Percentiles rank a stretch among this genome's conserved stretches.
These are phyloP conservation scores for Stentor roeselii DNA, from an alignment of 73 alveolate genomes.

Conservation along the genomic window DNA sequence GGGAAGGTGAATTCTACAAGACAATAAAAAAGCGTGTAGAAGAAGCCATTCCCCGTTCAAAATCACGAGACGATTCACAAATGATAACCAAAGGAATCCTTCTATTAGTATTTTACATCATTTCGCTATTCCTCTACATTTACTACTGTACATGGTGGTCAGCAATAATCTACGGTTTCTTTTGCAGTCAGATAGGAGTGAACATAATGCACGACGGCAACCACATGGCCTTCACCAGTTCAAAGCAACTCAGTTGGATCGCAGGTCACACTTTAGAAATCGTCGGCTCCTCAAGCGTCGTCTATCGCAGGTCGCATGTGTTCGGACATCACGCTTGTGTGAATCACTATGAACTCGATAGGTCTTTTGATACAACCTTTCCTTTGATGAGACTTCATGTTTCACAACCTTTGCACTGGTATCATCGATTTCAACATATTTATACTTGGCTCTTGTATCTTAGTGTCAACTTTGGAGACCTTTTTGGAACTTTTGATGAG, in stretches of 20 bases:
- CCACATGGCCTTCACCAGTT: conserved; percentile 62
- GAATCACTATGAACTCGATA: conserved; percentile 67
- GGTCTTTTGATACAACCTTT: conserved; percentile 74
- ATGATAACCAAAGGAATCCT: conserved; percentile 49
- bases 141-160: conserved; percentile 40
- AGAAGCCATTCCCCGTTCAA: conserved; percentile 46
- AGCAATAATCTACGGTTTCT: conserved; percentile 55
- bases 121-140: conserved; percentile 39
- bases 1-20: conserved; percentile 59
- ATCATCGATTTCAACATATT: conserved; percentile 56
- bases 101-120: conserved; percentile 33
- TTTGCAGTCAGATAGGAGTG: conserved; percentile 63
- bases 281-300: conserved; percentile 57
- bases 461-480: conserved; percentile 59
- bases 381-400: conserved; percentile 62
- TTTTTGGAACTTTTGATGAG: conserved; percentile 72
- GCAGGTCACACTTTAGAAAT: conserved; percentile 63
- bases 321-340: conserved; percentile 79
- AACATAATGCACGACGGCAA: conserved; percentile 81
- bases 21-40: conserved; percentile 60
- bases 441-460: conserved; percentile 53
- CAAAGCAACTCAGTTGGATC: conserved; percentile 47
- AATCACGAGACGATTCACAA: conserved; percentile 48
- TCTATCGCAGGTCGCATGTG: conserved; percentile 67
- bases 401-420: conserved; percentile 40